Evolutionary conservation across 352 stramenopile genomes (phyloP), one percentile per base, ranked within the genome.

Genomic region (Globisporangium sylvaticum): DNA sequence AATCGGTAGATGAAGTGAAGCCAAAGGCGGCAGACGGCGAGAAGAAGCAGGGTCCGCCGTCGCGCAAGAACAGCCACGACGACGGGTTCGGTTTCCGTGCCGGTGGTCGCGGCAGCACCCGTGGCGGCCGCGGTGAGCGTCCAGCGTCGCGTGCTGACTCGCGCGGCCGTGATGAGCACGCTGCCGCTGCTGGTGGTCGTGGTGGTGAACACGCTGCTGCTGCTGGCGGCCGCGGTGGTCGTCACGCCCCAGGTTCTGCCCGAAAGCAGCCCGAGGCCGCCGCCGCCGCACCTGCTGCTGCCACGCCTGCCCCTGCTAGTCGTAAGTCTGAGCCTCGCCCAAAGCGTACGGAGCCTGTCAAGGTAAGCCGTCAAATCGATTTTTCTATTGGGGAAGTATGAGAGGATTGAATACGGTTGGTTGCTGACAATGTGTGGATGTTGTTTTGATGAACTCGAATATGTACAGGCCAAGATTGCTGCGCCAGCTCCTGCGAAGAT

Each of bases 401-500:
- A 22, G 29, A 44, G 37, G 4, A 44, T 44, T 6, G 8, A 14
- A 15, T 59, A 18, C 25, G n/a, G 44, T 24, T 24, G 18, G 29
- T 24, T 24, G 18, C 42, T 50, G 7, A 50, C 42, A 50, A 50
- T 50, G 18, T 50, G 42, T 50, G 42, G 42, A 18, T 50, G 42
- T 15, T 48, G 14, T 10, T 48, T 20, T 44, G 37, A 20, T 44
- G 12, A 24, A 50, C 42, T 12, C 8, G 18, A 50, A 8, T 24
- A 20, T 50, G 14, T 44, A 18, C 53, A 74, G 70, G 58, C 68
- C 25, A 92, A 90, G 74, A 72, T 86, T 25, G 70, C 75, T 42
- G 72, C 70, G 4, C 78, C 82, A 5, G 52, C 76, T 10, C 64
- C 78, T 25, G 88, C 84, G 61, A 95, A 92, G 75, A 81, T 74